Evolutionary conservation across 116 monocot genomes (phyloP).

Genomic region (Papilionanthe hybrid): DNA sequence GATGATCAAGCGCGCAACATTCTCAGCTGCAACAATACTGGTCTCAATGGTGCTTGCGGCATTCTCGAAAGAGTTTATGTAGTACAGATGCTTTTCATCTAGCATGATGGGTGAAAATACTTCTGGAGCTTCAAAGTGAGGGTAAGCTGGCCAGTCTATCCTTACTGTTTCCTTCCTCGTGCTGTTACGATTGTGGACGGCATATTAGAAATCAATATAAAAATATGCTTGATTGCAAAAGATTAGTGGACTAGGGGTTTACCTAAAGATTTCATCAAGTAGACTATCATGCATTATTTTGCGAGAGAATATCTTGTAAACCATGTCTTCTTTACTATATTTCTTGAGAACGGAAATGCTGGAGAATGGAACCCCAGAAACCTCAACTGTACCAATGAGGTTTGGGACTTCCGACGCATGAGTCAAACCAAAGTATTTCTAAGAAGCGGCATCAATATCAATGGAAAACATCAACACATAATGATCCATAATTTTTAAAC

Average conservation of each 20-base stretch:
- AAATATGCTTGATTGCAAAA: not conserved
- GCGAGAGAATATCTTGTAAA: constrained; percentile 91
- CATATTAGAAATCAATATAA: not conserved
- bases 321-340: constrained; percentile 58
- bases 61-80: constrained; percentile 95
- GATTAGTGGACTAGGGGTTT: not conserved
- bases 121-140: constrained; percentile 83
- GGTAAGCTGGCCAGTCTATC: constrained; percentile 94
- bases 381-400: constrained; percentile 79
- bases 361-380: constrained; percentile 71
- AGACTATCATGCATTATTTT: constrained; percentile 37
- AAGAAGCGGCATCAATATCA: constrained; percentile 8
- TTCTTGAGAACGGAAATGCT: constrained; percentile 65
- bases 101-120: constrained; percentile 77
- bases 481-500: not conserved
- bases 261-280: constrained; percentile 85
- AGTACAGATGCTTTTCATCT: constrained; percentile 81
- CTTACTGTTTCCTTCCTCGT: constrained; percentile 53
- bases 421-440: constrained; percentile 80
- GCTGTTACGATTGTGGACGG: constrained; percentile 22
- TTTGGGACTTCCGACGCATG: constrained; percentile 74
- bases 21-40: constrained; percentile 87
- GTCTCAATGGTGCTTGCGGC: constrained; percentile 90
- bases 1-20: constrained; percentile 77
- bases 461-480: not conserved